Conservation (phyloP, 129 eudicot species). For the Escallonia rubra region DNA sequence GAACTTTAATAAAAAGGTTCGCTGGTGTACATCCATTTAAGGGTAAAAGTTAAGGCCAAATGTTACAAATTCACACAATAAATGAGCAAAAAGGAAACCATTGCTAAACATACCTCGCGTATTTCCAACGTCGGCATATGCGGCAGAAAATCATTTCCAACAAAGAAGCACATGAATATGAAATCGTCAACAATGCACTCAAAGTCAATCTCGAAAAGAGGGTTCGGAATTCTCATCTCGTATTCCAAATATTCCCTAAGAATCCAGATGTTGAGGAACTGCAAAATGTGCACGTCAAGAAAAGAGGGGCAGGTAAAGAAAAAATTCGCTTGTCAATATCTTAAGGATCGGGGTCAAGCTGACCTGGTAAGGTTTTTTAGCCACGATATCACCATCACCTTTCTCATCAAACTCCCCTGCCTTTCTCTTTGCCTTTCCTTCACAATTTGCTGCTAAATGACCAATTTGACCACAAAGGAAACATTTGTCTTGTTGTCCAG, state of each 20-base stretch:
- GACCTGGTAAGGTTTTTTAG: constrained; percentile 91
- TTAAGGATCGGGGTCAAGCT: not conserved
- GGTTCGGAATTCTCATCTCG: constrained; percentile 88
- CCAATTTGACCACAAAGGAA: constrained; percentile 87
- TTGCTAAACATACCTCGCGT: constrained; percentile 69
- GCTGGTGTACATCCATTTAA: too few relatives aligned
- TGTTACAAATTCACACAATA: not conserved
- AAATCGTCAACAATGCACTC: constrained; percentile 92
- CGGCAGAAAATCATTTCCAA: constrained; percentile 91
- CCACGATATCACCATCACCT: constrained; percentile 55
- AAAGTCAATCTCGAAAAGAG: constrained; percentile 65
- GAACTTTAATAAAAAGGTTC: not conserved
- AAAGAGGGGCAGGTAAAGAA: not conserved
- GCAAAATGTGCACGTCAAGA: constrained; percentile 21
- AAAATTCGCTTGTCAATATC: not conserved
- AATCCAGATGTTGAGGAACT: constrained; percentile 94
- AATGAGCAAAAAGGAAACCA: not conserved
- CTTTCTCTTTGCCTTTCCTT: constrained; percentile 88
- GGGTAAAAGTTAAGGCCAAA: not conserved
- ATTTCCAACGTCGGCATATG: constrained; percentile 99
- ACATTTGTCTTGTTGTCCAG: constrained; percentile 96
- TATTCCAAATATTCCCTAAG: constrained; percentile 87
- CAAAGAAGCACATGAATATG: constrained; percentile 97
- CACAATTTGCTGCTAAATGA: constrained; percentile 79
- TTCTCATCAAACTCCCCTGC: constrained; percentile 93